Evolutionary conservation across 768 basidiomycete genomes (phyloP), one percentile per base, ranked within the genome.

Genomic region (Lanmaoa rubissima): DNA sequence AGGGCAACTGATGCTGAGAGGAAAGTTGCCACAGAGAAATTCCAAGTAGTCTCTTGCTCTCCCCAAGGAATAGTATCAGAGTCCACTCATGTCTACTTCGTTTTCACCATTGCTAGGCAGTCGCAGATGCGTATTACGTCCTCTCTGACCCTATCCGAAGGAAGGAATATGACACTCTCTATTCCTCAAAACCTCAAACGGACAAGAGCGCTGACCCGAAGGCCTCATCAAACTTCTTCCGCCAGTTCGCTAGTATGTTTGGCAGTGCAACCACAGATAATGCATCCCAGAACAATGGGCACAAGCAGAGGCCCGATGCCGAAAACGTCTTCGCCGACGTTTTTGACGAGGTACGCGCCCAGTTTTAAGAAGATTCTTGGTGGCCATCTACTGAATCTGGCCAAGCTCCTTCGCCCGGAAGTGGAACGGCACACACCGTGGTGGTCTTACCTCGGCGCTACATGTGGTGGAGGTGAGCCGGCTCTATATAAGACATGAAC

Each of bases 51-150:
- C 43, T 50, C 31, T 41, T 40, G 21, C 39, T 46, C 10, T 44
- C 45, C 11, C 32, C 19, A 16, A 48, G 26, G 41, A 41, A 40
- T 5, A 17, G 13, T 16, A 16, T 21, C 42, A 24, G 51, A 35
- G 28, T 39, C 24, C 2, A 31, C 57, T 48, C 36, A 48, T 41
- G 13, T 31, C 35, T 10, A 32, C 32, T 14, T 38, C 50, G 35
- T 34, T 45, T 36, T 19, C 24, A 47, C 46, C 28, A n/a, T 13
- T 31, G 9, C 13, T 28, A 66, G 88, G 85, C 88, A 9, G 86
- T 97, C 60, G 93, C 94, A 51, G 94, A 97, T 71, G 94, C 94
- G 17, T 96, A 96, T 74, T 97, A 92, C 69, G 90, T 95, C 28
- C 82, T 98, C 38, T 93, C 91, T 3, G 92, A 97, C 71, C 73